Evolutionary conservation across 1,284 basidiomycete species (phyloP), one percentile per base, ranked within the genome.

Genomic region (Trametes pubescens): DNA sequence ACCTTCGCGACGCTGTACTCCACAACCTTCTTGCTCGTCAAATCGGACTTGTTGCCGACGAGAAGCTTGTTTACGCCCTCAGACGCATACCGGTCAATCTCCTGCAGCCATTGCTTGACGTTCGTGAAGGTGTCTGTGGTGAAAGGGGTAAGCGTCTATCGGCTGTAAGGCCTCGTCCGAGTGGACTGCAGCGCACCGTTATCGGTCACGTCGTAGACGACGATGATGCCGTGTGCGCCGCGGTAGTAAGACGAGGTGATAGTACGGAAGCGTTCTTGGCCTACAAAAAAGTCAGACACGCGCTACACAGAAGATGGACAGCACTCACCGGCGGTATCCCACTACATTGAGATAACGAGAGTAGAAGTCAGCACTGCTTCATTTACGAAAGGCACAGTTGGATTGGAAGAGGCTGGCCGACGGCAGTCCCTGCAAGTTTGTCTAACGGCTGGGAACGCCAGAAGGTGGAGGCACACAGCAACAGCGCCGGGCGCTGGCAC

Each of bases 141-240:
- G 44, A 57, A 64, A 69, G 32, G 49, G 56, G 48, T 48, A 29
- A 52, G 48, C 49, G 35, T 37, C 65, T 52, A 29, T 48, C 49
- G 34, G 38, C 64, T 51, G 29, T 44, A 64, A 51, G 18, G 24
- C 21, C 18, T 29, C 55, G 26, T 2, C 5, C 13, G 34, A 21
- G 46, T 38, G 26, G 22, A 38, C 46, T 8, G n/a, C 43, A 10
- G 66, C 81, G 71, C 77, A 92, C 96, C 95, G 75, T 95, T 95
- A 83, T 99, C 97, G 57, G 97, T 99, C 53, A 99, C 97, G 80
- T 99, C 98, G 84, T 99, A 99, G 48, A 99, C 97, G 66, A 99
- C 95, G 73, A 98, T 96, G 78, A 98, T 98, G 72, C 96, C 96
- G 76, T 97, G 95, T 51, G 96, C 96, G 62, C 96, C 95, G 70